Conservation (phyloP, 2,329 filamentous ascomycete species). For the Ascochyta clinopodiicola region DNA sequence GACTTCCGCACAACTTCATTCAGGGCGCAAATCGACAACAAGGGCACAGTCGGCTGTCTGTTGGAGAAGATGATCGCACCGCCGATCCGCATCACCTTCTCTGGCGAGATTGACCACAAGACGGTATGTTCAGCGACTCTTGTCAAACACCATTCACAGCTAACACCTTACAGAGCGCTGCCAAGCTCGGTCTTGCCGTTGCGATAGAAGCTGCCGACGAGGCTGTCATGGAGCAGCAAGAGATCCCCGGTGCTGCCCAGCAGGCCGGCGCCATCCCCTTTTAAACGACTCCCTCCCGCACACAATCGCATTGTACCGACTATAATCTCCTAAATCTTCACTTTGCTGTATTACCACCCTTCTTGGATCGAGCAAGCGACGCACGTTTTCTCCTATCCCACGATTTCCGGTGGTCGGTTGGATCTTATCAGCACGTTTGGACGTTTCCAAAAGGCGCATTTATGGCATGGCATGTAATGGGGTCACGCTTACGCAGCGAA, state of each 20-base stretch:
- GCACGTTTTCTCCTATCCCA: slow-evolving; percentile 32
- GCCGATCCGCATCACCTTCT: slow-evolving; percentile 91
- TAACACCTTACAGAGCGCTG: slow-evolving; percentile 73
- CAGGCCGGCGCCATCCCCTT: slow-evolving; percentile 49
- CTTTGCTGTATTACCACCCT: slow-evolving; percentile 51
- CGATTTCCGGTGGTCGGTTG: slow-evolving; percentile 37
- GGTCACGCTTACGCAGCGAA: slow-evolving; percentile 11
- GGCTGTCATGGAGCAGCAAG: slow-evolving; percentile 52
- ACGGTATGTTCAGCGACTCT: slow-evolving; percentile 69
- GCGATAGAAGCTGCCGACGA: slow-evolving; percentile 61
- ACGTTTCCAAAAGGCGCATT: slow-evolving; percentile 35
- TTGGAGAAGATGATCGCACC: slow-evolving; percentile 96
- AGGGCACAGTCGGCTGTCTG: slow-evolving; percentile 89
- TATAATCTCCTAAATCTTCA: slow-evolving; percentile 48
- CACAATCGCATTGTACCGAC: slow-evolving; percentile 34
- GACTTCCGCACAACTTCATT: slow-evolving; percentile 96
- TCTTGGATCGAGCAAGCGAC: slow-evolving; percentile 38
- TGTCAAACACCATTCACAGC: slow-evolving; percentile 3
- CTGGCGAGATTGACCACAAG: slow-evolving; percentile 93
- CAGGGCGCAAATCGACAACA: slow-evolving; percentile 93
- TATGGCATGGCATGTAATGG: slow-evolving; percentile 31
- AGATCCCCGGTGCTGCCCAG: slow-evolving; percentile 34
- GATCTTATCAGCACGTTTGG: slow-evolving; percentile 27
- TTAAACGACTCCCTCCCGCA: slow-evolving; percentile 34
- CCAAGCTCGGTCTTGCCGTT: slow-evolving; percentile 92